Evolutionary conservation across 805 yeast genomes (phyloP).

Genomic region (Pichia nakasei): DNA sequence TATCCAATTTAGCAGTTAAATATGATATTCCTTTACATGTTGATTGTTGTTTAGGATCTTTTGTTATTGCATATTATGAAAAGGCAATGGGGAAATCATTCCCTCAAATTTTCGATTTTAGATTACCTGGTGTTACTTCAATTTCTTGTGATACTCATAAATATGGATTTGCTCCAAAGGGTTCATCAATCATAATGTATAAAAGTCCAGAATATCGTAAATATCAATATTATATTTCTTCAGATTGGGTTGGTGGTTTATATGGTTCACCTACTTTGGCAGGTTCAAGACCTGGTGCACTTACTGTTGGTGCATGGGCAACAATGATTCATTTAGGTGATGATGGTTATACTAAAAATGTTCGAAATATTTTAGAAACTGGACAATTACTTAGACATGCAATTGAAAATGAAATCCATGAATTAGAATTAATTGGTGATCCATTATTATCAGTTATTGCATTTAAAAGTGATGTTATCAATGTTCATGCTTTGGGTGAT

Average conservation of each 20-base stretch:
- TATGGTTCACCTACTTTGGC: conserved; percentile 96
- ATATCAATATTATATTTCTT: conserved; percentile 73
- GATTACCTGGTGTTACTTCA: conserved; percentile 89
- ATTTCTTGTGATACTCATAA: conserved; percentile 99
- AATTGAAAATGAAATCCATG: conserved; percentile 40
- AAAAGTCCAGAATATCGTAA: conserved; percentile 56
- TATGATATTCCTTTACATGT: conserved; percentile 84
- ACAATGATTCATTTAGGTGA: conserved; percentile 76
- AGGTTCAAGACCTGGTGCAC: conserved; percentile 95
- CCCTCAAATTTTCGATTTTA: conserved; percentile 65
- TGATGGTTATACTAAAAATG: conserved; percentile 66
- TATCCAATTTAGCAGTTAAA: conserved; percentile 56
- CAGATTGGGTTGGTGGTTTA: conserved; percentile 91
- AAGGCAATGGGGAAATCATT: conserved; percentile 32
- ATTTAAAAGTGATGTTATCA: conserved; percentile 52
- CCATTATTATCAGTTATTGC: conserved; percentile 79
- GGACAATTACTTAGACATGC: conserved; percentile 48
- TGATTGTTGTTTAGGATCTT: conserved; percentile 93
- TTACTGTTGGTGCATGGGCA: conserved; percentile 98
- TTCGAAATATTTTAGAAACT: conserved; percentile 57
- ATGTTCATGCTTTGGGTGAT: conserved; percentile 77
- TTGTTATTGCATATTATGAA: conserved; percentile 65
- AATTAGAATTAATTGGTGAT: conserved; percentile 69
- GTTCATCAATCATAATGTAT: conserved; percentile 89
- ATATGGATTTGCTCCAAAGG: conserved; percentile 97